Base-by-base conservation (phyloP, 306 rosid species). In the Lathyrus tuberosus region DNA sequence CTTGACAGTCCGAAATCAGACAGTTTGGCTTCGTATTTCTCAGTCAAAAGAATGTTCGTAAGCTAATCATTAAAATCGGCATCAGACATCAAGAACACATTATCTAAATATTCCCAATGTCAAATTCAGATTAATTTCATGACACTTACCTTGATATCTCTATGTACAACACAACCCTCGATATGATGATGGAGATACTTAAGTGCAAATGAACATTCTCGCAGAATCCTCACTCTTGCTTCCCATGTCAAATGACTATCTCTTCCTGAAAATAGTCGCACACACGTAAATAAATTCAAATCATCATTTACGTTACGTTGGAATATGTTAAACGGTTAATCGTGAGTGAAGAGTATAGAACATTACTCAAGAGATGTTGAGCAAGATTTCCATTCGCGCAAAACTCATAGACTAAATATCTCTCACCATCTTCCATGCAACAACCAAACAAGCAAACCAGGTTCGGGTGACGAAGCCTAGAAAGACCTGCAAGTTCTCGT, bases 1-100 rank as follows among this genome's bases (percentile, higher is more conserved):
- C 15, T 92, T 40, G 96, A 90, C 74, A 92, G 28, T 63, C 98
- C 96, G 56, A 92, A 92, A 89, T 89, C 98, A 4, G 96, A 92
- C 17, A 92, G 84, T 76, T 92, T 92, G 0, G 96, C 84, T 18
- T 92, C 87, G 82, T 83, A 44, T 3, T 64, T 70, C 72, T 86
- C 88, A 8, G 84, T 89, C 81, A 92, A 65, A 35, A 89, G 96
- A 69, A 92, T 89, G 82, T 92, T 92, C 1, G 96, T 88, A 14
- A 92, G 96, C 98, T 91, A 53, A 10, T 64, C 37, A 62, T 15
- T 28, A 74, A 64, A 73, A 72, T 22, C 60, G 46, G 10, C 15
- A 16, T 2, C 38, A 63, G 54, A 9, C 44, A 43, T 70, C 24
- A 28, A 28, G 17, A 30, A 11, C 28, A 57, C 63, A 13, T 28